These are phyloP conservation scores for Leptodermis oblonga DNA, from an alignment of 257 asterid species.

Conservation along the genomic window DNA sequence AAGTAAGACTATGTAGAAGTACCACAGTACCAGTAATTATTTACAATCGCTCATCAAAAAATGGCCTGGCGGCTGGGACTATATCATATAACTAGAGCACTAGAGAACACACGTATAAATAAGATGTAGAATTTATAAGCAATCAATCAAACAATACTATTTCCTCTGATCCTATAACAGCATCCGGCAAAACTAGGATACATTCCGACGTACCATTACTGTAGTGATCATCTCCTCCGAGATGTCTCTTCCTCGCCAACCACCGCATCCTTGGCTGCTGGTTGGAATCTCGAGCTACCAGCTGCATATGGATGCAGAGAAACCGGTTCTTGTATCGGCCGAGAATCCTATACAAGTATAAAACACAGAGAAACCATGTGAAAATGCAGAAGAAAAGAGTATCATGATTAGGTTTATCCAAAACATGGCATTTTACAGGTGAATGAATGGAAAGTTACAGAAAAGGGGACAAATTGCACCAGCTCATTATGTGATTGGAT, in stretches of 20 bases:
- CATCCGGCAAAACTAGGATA: conserved; percentile 33
- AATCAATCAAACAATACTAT: background rate
- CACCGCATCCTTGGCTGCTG: conserved; percentile 32
- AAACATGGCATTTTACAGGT: background rate
- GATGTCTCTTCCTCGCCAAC: conserved; percentile 39
- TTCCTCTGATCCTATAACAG: conserved; percentile 13
- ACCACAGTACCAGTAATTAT: background rate
- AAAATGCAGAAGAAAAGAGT: background rate
- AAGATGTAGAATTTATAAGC: too few relatives aligned
- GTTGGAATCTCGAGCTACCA: conserved; percentile 25
- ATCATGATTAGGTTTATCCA: background rate
- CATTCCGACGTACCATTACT: conserved; percentile 21
- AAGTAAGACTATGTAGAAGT: background rate
- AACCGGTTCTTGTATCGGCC: conserved; percentile 46
- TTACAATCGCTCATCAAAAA: conserved; percentile 3
- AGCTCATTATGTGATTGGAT: background rate
- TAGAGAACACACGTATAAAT: background rate
- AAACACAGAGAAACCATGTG: background rate
- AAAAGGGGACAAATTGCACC: background rate
- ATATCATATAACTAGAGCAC: background rate
- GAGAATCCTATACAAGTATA: conserved; percentile 55
- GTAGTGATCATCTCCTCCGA: conserved; percentile 42
- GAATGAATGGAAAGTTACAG: background rate
- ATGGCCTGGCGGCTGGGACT: background rate
- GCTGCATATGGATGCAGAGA: conserved; percentile 36